Base-by-base conservation (phyloP, 768 basidiomycete genomes). In the Dioszegia crocea region DNA sequence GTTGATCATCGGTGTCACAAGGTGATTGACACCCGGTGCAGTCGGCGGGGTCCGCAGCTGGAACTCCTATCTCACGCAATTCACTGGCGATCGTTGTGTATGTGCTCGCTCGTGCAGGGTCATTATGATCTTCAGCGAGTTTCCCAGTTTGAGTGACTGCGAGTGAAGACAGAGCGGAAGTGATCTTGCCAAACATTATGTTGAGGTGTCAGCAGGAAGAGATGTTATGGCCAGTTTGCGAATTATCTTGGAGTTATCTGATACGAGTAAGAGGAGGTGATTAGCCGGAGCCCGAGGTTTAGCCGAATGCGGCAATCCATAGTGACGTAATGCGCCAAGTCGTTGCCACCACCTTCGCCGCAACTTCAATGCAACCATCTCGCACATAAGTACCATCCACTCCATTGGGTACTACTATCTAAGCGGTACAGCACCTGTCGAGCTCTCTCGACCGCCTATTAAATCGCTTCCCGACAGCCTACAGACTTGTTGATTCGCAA, bases 1-100 rank as follows among this genome's bases (percentile, higher is more conserved):
- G n/a, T n/a, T n/a, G n/a, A n/a, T 63, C 71, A 30, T 71, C 61
- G 38, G 66, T 63, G 70, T 88, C 86, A 68, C 89, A 91, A 41
- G 88, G 88, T 71, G 88, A 82, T 17, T 85, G 81, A 72, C 91
- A 93, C 26, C 81, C 81, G 55, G 85, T 82, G 78, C 90, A 92
- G 70, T 85, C 84, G 0, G 82, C 76, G 4, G 86, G 82, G 31
- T n/a, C n/a, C n/a, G n/a, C n/a, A n/a, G 88, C 80, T 6, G 90
- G 89, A 27, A 91, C 81, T 31, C 80, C 76, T 2, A 81, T 82
- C 8, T 81, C 80, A 53, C 81, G 79, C 53, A 93, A 82, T 46
- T 83, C 58, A 27, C 71, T 50, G 17, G 75, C 71, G 9, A 74
- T 51, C 26, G 57, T 11, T 36, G 51, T 57, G 41, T 73, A 67